Conservation (phyloP, 805 yeast species). For the Wickerhamiella cacticola region DNA sequence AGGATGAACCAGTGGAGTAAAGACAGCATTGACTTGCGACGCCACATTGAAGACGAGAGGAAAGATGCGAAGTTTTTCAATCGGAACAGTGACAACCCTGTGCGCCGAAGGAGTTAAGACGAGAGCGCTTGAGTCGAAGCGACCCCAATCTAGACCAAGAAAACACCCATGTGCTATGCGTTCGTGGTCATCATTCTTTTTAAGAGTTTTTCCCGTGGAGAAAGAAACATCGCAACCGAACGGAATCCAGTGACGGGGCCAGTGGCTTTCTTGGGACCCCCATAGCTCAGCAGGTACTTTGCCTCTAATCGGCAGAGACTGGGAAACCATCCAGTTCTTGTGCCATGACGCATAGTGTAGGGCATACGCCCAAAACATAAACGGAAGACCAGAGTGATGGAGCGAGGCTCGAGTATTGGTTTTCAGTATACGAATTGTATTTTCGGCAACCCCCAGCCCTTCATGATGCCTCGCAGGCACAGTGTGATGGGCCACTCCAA, state of each 20-base stretch:
- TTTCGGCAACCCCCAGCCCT: background rate
- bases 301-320: background rate
- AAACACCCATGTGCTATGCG: background rate
- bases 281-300: background rate
- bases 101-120: background rate
- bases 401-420: background rate
- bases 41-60: too few species aligned
- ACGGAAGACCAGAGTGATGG: background rate
- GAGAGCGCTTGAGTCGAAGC: background rate
- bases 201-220: background rate
- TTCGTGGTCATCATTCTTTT: background rate
- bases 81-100: background rate
- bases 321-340: background rate
- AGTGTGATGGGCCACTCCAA: background rate
- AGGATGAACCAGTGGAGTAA: too few species aligned
- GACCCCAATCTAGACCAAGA: background rate
- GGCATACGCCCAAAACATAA: background rate
- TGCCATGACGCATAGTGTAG: background rate
- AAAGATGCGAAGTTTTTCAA: background rate
- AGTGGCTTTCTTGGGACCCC: background rate
- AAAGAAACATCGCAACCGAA: constrained; percentile 3
- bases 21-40: too few species aligned
- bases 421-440: background rate
- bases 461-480: background rate
- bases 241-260: background rate